These are phyloP conservation scores for Clonostachys sp. DNA, from an alignment of 2,329 filamentous ascomycete genomes.

Conservation along the genomic window DNA sequence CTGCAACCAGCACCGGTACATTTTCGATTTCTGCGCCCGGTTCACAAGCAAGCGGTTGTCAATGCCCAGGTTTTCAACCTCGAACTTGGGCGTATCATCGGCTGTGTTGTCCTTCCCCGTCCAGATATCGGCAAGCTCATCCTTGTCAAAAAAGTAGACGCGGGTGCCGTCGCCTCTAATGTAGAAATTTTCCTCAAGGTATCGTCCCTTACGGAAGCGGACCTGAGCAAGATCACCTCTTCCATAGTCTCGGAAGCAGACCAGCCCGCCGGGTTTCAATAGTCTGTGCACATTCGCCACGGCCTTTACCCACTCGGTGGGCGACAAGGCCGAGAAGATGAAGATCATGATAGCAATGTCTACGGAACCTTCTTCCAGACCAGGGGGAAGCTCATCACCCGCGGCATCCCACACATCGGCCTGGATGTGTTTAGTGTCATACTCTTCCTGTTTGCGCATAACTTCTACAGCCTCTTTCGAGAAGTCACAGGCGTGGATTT, in stretches of 20 bases:
- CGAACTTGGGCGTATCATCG: slow-evolving; percentile 43
- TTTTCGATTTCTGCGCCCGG: slow-evolving; percentile 84
- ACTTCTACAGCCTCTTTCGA: slow-evolving; percentile 92
- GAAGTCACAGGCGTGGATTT: slow-evolving; percentile 92
- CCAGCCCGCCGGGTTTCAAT: slow-evolving; percentile 86
- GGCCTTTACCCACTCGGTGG: slow-evolving; percentile 77
- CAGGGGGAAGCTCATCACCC: slow-evolving; percentile 68
- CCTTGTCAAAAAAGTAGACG: slow-evolving; percentile 94
- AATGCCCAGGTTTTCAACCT: slow-evolving; percentile 73
- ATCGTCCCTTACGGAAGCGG: slow-evolving; percentile 91
- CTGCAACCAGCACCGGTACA: slow-evolving; percentile 98
- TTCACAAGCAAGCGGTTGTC: slow-evolving; percentile 92
- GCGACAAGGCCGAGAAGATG: slow-evolving; percentile 89
- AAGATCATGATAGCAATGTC: slow-evolving; percentile 95
- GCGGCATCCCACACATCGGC: slow-evolving; percentile 96
- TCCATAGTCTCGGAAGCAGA: slow-evolving; percentile 95
- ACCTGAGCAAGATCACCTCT: slow-evolving; percentile 94
- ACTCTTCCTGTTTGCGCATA: slow-evolving; percentile 76
- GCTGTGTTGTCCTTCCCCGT: slow-evolving; percentile 31
- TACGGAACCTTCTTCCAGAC: slow-evolving; percentile 71
- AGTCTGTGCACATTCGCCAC: slow-evolving; percentile 76
- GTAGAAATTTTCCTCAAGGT: slow-evolving; percentile 96
- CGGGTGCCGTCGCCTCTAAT: slow-evolving; percentile 91
- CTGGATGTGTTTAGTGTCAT: slow-evolving; percentile 66
- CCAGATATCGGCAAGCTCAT: slow-evolving; percentile 81